phyloP scores from a whole-genome alignment of 352 stramenopile species.

The Phytophthora hibernalis region DNA sequence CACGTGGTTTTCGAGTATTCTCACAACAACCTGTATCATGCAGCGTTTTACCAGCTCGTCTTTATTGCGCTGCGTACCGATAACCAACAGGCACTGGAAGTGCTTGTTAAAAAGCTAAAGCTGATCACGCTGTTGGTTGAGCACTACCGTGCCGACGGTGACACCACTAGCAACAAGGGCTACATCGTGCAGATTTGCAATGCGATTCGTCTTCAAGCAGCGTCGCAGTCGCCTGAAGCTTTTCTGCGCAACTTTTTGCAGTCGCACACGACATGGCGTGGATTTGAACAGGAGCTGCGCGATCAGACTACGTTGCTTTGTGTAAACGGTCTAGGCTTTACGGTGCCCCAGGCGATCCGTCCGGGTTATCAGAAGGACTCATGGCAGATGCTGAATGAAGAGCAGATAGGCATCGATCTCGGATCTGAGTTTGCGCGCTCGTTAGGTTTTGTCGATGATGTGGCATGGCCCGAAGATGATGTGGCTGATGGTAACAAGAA shows the following conservation, averaged over 20 bases:
- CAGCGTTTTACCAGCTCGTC: conserved; percentile 90
- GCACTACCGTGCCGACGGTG: conserved; percentile 70
- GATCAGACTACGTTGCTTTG: conserved; percentile 61
- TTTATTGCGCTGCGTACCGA: conserved; percentile 90
- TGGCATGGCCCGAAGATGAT: conserved; percentile 82
- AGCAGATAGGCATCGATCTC: conserved; percentile 75
- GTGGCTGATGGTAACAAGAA: conserved; percentile 53
- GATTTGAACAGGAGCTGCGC: conserved; percentile 76
- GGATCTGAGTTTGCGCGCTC: conserved; percentile 83
- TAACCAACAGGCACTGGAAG: conserved; percentile 79
- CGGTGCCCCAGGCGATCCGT: conserved; percentile 70
- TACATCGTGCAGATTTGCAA: conserved; percentile 93
- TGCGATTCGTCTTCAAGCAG: conserved; percentile 87
- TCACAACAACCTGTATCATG: conserved; percentile 93
- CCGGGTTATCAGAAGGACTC: conserved; percentile 67
- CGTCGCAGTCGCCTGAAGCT: conserved; percentile 85
- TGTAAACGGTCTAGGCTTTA: conserved; percentile 76
- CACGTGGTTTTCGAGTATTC: conserved; percentile 93
- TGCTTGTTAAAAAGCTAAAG: conserved; percentile 90
- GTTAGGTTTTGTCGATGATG: conserved; percentile 85
- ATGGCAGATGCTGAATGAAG: conserved; percentile 71
- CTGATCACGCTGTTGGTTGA: conserved; percentile 87
- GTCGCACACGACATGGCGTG: conserved; percentile 87
- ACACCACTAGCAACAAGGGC: conserved; percentile 81
- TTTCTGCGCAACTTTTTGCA: conserved; percentile 92